Percentiles rank a stretch among this genome's conserved stretches.
Conservation (phyloP, 1,284 basidiomycete genomes). For the Malassezia dermatis region DNA sequence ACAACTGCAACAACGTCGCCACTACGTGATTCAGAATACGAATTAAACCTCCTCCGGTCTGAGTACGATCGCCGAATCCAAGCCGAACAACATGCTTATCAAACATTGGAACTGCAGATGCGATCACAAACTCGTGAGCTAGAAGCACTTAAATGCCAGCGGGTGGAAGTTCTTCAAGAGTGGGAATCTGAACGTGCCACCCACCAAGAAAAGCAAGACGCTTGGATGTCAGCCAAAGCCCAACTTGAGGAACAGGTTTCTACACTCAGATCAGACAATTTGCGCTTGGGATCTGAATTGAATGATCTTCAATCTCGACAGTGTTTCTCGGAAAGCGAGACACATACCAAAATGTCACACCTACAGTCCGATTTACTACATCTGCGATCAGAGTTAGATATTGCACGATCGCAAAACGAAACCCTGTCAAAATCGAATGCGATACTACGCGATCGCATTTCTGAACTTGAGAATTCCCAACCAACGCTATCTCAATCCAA, state of each 20-base stretch:
- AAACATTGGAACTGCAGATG: slow-evolving; percentile 28
- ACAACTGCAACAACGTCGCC: not conserved
- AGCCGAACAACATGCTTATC: slow-evolving; percentile 26
- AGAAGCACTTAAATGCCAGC: slow-evolving; percentile 31
- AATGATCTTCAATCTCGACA: slow-evolving; percentile 16
- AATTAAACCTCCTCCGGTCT: slow-evolving; percentile 25
- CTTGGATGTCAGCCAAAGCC: slow-evolving; percentile 18
- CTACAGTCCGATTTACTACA: slow-evolving; percentile 21
- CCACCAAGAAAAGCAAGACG: slow-evolving; percentile 18
- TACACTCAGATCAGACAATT: slow-evolving; percentile 18
- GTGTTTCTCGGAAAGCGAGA: slow-evolving; percentile 5
- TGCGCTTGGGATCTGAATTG: slow-evolving; percentile 17
- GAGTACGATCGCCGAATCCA: slow-evolving; percentile 35
- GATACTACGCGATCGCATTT: not conserved
- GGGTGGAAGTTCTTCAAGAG: slow-evolving; percentile 32
- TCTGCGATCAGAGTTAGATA: slow-evolving; percentile 13
- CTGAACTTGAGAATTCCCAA: slow-evolving; percentile 24
- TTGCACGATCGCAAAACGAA: slow-evolving; percentile 10
- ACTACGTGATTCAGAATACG: slow-evolving; percentile 15
- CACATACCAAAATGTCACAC: slow-evolving; percentile 7
- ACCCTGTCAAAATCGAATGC: not conserved
- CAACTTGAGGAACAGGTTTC: slow-evolving; percentile 23
- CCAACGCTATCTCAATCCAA: slow-evolving; percentile 2
- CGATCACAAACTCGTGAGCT: slow-evolving; percentile 32
- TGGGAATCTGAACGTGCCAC: slow-evolving; percentile 34